A percentile compares a stretch with the other conserved stretches of the same genome.
Evolutionary conservation across 305 asterid species (phyloP).

Genomic region (Coffea humblotiana): DNA sequence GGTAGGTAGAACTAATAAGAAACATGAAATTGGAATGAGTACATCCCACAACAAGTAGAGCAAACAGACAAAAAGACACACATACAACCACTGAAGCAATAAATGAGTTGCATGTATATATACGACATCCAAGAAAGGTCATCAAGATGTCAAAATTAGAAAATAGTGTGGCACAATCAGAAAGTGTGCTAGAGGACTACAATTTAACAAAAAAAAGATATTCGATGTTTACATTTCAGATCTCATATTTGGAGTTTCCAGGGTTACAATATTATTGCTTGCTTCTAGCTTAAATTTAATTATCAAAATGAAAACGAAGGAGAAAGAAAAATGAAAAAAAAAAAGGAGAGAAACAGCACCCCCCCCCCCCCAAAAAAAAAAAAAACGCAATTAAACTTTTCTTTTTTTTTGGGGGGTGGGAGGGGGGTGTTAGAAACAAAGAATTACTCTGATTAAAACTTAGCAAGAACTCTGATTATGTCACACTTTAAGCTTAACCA

Average conservation of each 20-base stretch:
- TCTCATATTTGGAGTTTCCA: neutral
- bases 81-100: neutral
- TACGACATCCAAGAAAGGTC: neutral
- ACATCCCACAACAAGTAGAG: neutral
- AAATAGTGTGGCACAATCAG: neutral
- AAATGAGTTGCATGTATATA: neutral
- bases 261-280: neutral
- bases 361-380: too few relatives aligned
- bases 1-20: neutral
- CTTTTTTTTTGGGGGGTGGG: too few relatives aligned
- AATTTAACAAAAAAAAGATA: neutral
- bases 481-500: neutral
- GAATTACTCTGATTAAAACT: neutral
- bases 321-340: neutral
- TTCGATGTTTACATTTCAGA: neutral
- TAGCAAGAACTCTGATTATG: neutral
- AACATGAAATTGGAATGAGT: neutral
- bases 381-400: too few relatives aligned
- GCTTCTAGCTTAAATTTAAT: neutral
- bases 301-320: neutral
- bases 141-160: neutral
- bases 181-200: neutral
- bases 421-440: neutral
- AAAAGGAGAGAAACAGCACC: too few relatives aligned
- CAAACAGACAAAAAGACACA: neutral